A percentile compares a stretch with the other conserved stretches of the same genome.
These are phyloP conservation scores for Przewalskia tangutica DNA, from an alignment of 257 asterid species.

Conservation along the genomic window DNA sequence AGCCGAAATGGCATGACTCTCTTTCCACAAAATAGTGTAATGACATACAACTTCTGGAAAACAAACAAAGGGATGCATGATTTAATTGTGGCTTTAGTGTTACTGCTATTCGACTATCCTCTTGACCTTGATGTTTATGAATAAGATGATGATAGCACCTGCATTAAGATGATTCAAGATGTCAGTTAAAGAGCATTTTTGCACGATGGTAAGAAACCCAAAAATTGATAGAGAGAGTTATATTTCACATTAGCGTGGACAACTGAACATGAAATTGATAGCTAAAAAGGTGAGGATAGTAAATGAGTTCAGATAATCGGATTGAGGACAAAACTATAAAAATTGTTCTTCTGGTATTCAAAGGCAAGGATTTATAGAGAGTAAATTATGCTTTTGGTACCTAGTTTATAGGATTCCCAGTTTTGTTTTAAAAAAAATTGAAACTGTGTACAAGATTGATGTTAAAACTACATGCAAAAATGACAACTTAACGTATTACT, in stretches of 20 bases:
- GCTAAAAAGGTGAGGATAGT: no score
- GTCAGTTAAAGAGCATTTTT: neutral
- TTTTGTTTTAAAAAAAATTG: no score
- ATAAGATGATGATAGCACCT: conserved; percentile 81
- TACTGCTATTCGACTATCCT: conserved; percentile 10
- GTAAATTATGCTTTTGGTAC: neutral
- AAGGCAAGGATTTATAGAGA: no score
- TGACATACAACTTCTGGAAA: neutral
- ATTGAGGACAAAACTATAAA: no score
- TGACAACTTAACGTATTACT: no score
- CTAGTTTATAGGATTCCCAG: no score
- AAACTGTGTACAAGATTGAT: neutral
- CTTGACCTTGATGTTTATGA: conserved; percentile 55
- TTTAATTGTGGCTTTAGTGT: neutral
- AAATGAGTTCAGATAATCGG: no score
- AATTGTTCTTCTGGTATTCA: no score
- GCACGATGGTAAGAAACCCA: neutral
- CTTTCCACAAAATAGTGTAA: neutral
- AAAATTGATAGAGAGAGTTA: neutral
- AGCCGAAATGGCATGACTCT: neutral
- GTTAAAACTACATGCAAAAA: neutral
- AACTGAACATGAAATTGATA: no score
- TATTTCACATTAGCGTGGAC: no score
- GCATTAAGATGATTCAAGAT: conserved; percentile 13
- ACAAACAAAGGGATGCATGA: neutral